phyloP scores from a whole-genome alignment of 2,329 filamentous ascomycete genomes.

The Paecilomyces sp. region DNA sequence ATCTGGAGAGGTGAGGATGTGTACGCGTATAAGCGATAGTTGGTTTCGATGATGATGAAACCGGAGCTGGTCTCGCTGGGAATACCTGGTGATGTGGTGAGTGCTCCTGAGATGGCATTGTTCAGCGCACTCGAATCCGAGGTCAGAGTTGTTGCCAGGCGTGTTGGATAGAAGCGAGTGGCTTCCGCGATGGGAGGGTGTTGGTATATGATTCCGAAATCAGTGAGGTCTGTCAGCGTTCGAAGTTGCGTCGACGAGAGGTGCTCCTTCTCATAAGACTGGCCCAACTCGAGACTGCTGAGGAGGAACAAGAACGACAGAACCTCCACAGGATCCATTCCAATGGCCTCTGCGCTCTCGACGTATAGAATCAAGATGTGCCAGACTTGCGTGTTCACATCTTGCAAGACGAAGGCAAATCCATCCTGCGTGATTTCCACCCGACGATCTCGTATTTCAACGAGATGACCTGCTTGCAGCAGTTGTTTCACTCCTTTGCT shows the following conservation, averaged over 20 bases:
- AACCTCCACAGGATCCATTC: constrained; percentile 86
- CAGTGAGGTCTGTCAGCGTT: constrained; percentile 83
- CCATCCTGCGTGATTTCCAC: constrained; percentile 84
- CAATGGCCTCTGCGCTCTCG: constrained; percentile 66
- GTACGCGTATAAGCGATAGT: constrained; percentile 96
- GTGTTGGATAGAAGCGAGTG: constrained; percentile 72
- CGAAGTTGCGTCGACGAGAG: constrained; percentile 74
- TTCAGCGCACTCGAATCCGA: constrained; percentile 66
- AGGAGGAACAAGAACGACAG: constrained; percentile 94
- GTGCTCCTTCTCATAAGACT: constrained; percentile 80
- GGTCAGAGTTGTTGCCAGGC: constrained; percentile 88
- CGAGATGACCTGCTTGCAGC: constrained; percentile 71
- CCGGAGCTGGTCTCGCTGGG: constrained; percentile 42
- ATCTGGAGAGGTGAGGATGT: constrained; percentile 92
- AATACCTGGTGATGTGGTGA: constrained; percentile 30
- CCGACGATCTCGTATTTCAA: constrained; percentile 51
- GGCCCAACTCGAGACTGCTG: constrained; percentile 83
- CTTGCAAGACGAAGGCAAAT: constrained; percentile 90
- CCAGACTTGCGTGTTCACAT: constrained; percentile 96
- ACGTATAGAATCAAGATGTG: constrained; percentile 89
- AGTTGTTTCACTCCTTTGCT: constrained; percentile 78
- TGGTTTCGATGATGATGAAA: constrained; percentile 94
- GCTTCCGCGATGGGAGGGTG: constrained; percentile 32
- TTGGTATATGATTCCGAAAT: constrained; percentile 86
- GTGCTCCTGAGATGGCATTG: constrained; percentile 62